Evolutionary conservation across 495 filamentous ascomycete genomes (phyloP), one percentile per base, ranked within the genome.

Genomic region (Aspergillus diversus): DNA sequence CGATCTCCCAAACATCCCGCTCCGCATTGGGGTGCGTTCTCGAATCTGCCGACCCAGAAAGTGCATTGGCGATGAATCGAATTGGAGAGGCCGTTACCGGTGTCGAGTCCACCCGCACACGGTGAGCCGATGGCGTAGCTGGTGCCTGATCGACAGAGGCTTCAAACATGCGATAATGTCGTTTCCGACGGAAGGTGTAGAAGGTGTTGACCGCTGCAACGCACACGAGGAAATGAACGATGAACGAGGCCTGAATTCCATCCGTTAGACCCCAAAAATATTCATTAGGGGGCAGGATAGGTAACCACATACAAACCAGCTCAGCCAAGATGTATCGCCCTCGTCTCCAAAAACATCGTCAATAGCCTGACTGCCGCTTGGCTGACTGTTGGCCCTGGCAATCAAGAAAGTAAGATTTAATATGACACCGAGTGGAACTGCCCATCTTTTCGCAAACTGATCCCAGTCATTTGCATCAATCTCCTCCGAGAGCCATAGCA

Each of bases 1-100:
- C 84, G 57, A 99, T 73, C 75, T 99, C 93, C 96, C 96, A 98
- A 27, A 99, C 95, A 75, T 99, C 95, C 4, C 89, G 83, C 27
- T 87, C 85, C 47, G 87, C 84, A 79, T 96, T 90, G 1, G 94
- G 93, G 72, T 97, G 91, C 15, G 92, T 88, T 70, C 93, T 86
- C 54, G 88, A 85, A 59, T 92, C 86, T 13, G 90, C 92, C 12
- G 74, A 76, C 52, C 83, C 76, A 7, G 79, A 76, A 43, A 97
- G 77, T 51, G 92, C 81, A 61, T 82, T 86, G 15, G 86, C 85
- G 48, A 97, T 75, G 53, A 92, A 88, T 39, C 90, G 89, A 31
- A 98, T 69, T 0, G 94, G 93, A 2, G 93, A 95, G 2, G 87
- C 85, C 4, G 88, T 81, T 56, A 86, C 81, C 0, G 94, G 94